Base-by-base conservation (phyloP, 2,329 filamentous ascomycete genomes). In the Fusarium solani-melongenae region DNA sequence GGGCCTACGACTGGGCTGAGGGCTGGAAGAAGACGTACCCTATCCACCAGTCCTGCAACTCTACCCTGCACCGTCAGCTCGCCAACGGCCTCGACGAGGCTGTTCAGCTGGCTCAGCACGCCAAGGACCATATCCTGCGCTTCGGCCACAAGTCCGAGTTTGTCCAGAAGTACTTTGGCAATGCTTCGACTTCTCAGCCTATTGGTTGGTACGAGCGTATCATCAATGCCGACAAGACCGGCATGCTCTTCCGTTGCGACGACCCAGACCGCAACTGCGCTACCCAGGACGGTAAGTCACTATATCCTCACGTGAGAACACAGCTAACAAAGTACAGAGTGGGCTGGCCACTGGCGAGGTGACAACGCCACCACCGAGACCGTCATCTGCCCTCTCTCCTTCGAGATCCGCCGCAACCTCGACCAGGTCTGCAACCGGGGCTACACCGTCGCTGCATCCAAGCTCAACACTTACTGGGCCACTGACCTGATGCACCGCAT, bases 281-380 rank as follows among this genome's bases (percentile, higher is more conserved):
- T 7, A 86, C 78, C 12, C 86, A 85, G 76, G 84, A 86, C 29
- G 78, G 83, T 84, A 75, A 62, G 82, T 78, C 0, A 22, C 20
- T 36, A 11, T 12, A 31, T 0, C 15, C 9, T 49, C 53, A 27
- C 22, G 5, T 24, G 10, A 11, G 14, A 8, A 0, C 15, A 8
- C 6, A 38, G n/a, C 69, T 71, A 31, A 71, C 17, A 31, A 24
- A 8, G 2, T 4, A 11, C 44, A 92, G 90, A 84, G 60, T 93
- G 88, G 87, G 92, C 85, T 53, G 92, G 92, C 36, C 91, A 93
- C 83, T 92, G 88, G 88, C 89, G 92, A 63, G 91, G 91, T 49
- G 77, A 80, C 29, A 93, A 93, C 69, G 91, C 87, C 3, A 90
- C 90, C 4, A 81, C 85, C 1, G 91, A 93, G 81, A 93, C 91